Percentiles rank a stretch among this genome's conserved stretches.
Conservation (phyloP, 2,329 filamentous ascomycete genomes). For the Aspergillus sp. region DNA sequence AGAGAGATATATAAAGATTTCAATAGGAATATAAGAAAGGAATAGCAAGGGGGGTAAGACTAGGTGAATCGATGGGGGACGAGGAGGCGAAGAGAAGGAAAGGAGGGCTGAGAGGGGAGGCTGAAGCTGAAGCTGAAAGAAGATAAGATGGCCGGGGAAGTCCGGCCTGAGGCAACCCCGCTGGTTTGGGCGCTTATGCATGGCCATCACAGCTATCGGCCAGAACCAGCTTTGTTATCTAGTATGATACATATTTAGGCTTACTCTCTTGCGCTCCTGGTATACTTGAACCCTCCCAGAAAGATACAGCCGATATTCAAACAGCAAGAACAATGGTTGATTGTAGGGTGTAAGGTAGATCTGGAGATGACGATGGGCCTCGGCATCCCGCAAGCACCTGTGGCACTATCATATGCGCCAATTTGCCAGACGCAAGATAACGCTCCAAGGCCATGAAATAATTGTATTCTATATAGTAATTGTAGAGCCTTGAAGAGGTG, state of each 20-base stretch:
- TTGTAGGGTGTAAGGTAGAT: neutral
- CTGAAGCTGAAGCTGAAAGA: neutral
- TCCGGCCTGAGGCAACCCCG: slow-evolving; percentile 5
- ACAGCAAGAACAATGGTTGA: neutral
- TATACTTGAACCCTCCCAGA: too few species aligned
- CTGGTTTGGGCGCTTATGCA: neutral
- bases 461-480: too few species aligned
- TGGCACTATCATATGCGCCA: neutral
- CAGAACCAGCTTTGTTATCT: neutral
- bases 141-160: neutral
- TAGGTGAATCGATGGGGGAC: neutral
- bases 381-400: neutral
- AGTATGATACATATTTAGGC: neutral
- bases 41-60: neutral
- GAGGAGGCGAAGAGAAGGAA: slow-evolving; percentile 1
- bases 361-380: neutral
- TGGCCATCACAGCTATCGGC: neutral
- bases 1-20: neutral
- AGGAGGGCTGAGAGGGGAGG: neutral
- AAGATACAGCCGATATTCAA: neutral
- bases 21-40: neutral
- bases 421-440: too few species aligned
- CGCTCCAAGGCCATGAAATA: too few species aligned
- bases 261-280: too few species aligned
- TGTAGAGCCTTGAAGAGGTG: too few species aligned